These are phyloP conservation scores for Rickenella mellea DNA, from an alignment of 768 basidiomycete genomes.

Conservation along the genomic window DNA sequence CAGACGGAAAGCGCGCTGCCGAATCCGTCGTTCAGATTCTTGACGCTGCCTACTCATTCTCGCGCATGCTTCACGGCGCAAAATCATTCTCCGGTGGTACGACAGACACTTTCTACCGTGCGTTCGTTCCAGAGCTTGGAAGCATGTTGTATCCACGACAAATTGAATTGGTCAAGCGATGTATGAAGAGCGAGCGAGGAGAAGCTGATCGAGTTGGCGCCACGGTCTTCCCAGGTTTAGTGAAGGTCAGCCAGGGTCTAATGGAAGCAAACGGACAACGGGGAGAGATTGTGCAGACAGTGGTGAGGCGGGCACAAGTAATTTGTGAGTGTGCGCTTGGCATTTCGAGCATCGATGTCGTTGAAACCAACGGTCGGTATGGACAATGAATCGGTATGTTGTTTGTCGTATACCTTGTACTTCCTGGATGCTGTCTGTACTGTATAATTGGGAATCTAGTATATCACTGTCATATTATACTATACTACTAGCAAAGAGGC, in stretches of 20 bases:
- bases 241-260: conserved; percentile 56
- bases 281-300: conserved; percentile 51
- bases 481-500: conserved; percentile 71
- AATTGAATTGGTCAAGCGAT: conserved; percentile 79
- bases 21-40: conserved; percentile 48
- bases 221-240: conserved; percentile 81
- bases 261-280: conserved; percentile 23
- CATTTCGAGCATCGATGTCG: no score
- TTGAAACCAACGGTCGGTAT: no score
- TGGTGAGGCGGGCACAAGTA: conserved; percentile 78
- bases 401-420: not conserved
- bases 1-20: conserved; percentile 17
- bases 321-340: conserved; percentile 82
- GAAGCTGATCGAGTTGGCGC: conserved; percentile 71
- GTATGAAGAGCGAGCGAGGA: conserved; percentile 64
- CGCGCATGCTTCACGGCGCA: conserved; percentile 78
- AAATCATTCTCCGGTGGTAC: conserved; percentile 38
- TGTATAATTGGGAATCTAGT: not conserved
- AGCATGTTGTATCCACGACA: conserved; percentile 66
- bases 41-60: conserved; percentile 69
- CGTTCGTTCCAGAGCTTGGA: conserved; percentile 78
- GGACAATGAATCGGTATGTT: no score
- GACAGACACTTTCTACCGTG: conserved; percentile 71
- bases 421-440: not conserved
- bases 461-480: conserved; percentile 11